Evolutionary conservation across 2,329 filamentous ascomycete species (phyloP).

Genomic region (Coleophoma eucalyptorum): DNA sequence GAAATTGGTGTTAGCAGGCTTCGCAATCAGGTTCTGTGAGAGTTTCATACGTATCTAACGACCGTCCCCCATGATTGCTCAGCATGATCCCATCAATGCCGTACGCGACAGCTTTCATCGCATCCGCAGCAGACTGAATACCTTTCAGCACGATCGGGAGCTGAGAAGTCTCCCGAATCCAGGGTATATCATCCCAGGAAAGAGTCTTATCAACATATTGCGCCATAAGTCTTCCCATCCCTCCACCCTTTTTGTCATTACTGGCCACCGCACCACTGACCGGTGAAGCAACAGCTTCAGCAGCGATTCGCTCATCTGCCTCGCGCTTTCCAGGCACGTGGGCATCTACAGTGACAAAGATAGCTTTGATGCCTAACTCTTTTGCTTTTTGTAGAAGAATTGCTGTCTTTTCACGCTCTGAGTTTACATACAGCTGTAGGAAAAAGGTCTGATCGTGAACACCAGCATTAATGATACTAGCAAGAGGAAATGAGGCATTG

Average conservation of each 20-base stretch:
- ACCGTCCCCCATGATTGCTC: constrained; percentile 55
- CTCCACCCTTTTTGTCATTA: constrained; percentile 47
- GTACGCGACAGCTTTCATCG: constrained; percentile 41
- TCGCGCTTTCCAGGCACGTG: constrained; percentile 50
- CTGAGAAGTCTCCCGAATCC: constrained; percentile 43
- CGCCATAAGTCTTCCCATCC: constrained; percentile 45
- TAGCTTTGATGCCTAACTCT: constrained; percentile 39
- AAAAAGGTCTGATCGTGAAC: constrained; percentile 26
- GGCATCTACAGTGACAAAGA: constrained; percentile 54
- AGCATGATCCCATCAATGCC: constrained; percentile 51
- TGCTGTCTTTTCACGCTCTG: constrained; percentile 42
- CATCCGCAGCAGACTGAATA: constrained; percentile 60
- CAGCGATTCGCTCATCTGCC: constrained; percentile 34
- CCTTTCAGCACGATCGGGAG: constrained; percentile 49
- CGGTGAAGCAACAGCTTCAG: constrained; percentile 45
- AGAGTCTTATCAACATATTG: constrained; percentile 42
- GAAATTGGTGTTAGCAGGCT: too few relatives aligned
- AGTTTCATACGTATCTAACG: constrained; percentile 33
- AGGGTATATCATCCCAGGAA: constrained; percentile 48
- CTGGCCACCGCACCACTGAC: constrained; percentile 33
- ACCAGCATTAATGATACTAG: constrained; percentile 37
- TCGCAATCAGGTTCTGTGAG: too few relatives aligned
- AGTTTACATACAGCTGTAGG: constrained; percentile 59
- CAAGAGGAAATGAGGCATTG: constrained; percentile 50
- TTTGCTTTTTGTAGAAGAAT: constrained; percentile 40